Evolutionary conservation across 768 basidiomycete genomes (phyloP), one percentile per base, ranked within the genome.

Genomic region (Baorangia bicolor): DNA sequence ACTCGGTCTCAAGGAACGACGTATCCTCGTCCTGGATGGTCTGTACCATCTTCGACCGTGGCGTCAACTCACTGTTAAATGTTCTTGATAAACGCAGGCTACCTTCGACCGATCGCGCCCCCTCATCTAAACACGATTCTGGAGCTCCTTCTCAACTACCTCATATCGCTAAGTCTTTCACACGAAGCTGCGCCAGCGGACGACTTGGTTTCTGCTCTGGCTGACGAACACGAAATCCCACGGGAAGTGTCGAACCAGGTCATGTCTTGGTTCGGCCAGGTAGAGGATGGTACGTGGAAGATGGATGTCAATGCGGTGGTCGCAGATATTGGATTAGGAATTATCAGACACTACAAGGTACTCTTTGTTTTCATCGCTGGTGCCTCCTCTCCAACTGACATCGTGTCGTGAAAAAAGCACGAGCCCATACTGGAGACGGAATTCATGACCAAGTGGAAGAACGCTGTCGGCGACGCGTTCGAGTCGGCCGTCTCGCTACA

Each of bases 251-350:
- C 84, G 9, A 72, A 67, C 8, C 91, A 93, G 66, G 78, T 94
- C 27, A 83, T 97, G 77, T 67, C 73, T 0, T 95, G 95, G 87
- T 98, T 96, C 61, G 94, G 93, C 16, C 73, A 76, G 5, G 69
- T 87, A 5, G 63, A 71, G 16, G 75, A 76, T 18, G 82, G 75
- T 4, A 71, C 70, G 40, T 94, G 93, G 92, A 77, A 67, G 39
- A 82, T 90, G 79, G 79, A 94, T 52, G 76, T 79, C 31, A 70
- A 75, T 6, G 76, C 75, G 2, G 74, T 91, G 16, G 80, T 94
- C 8, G 82, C 76, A 57, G 87, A 95, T 66, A 74, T 96, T 16
- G 96, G 95, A 1, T 60, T 91, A 48, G 87, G 87, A 0, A 75
- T 95, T 25, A 71, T 98, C 51, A 76, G 86, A 40, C 75, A 78